Evolutionary conservation across 129 eudicot genomes (phyloP), one percentile per base, ranked within the genome.

Genomic region (Pseudognaphalium luteoalbum): DNA sequence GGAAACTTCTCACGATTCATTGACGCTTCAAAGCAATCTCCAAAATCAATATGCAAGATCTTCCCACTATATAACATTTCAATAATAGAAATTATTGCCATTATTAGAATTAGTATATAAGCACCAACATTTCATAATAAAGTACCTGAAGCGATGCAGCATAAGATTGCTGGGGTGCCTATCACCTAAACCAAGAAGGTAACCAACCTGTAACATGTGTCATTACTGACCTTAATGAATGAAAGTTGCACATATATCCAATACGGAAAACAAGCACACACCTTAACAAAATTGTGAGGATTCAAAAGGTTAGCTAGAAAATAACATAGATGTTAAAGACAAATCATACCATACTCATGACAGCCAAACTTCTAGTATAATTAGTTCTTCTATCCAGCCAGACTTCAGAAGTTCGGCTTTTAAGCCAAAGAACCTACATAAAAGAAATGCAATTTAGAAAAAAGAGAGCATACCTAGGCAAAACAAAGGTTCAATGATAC

Each of bases 161-260:
- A 95, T 95, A 71, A 95, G 97, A 83, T 95, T 95, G 86, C 99
- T 95, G 66, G 99, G 99, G 87, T 95, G 99, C 22, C 99, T 93
- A 86, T 95, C 99, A 69, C 99, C 99, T 69, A 95, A 82, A 44
- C 99, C 99, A 86, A 95, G 96, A 74, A 95, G 88, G 82, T 95
- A 95, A 70, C 99, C 99, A 64, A 91, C 99, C 99, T 95, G 86
- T 65, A 65, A 62, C 65, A 81, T 22, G 52, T 71, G 68, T 59
- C 72, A 62, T 25, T 47, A 41, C 33, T 58, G 17, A 30, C 66
- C 19, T 64, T 66, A 29, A 64, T 39, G 5, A 56, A 32, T 68
- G 10, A 70, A 21, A 33, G 33, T 52, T n/a, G 54, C 15, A 44
- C 19, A 5, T 3, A 47, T 7, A 25, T 41, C 59, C 47, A 29